A percentile compares a stretch with the other conserved stretches of the same genome.
These are phyloP conservation scores for Perkinsus chesapeaki DNA, from an alignment of 169 alveolate genomes.

Conservation along the genomic window DNA sequence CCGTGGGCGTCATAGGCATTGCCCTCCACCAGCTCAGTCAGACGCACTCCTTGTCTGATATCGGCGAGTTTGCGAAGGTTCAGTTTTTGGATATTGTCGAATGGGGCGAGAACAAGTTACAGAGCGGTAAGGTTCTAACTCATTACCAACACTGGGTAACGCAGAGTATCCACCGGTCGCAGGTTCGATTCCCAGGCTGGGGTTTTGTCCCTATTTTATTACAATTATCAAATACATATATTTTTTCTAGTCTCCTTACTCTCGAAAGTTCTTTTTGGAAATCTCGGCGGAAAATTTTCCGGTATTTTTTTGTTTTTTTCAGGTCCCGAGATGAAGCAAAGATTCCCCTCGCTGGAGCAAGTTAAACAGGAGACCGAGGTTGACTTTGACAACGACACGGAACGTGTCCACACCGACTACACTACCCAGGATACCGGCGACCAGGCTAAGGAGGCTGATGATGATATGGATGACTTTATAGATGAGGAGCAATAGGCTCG, in stretches of 20 bases:
- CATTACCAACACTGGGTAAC: too few relatives aligned
- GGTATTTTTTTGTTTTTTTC: neutral
- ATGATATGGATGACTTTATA: neutral
- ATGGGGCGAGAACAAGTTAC: slow-evolving; percentile 30
- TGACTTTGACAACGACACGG: neutral
- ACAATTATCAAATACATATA: too few relatives aligned
- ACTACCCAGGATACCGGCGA: neutral
- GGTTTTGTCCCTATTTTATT: too few relatives aligned
- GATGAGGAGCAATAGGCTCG: neutral
- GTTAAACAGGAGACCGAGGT: neutral
- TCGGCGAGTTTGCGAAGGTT: slow-evolving; percentile 38
- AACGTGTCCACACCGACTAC: neutral
- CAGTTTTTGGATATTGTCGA: slow-evolving; percentile 31
- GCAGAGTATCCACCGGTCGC: too few relatives aligned
- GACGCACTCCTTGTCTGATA: slow-evolving; percentile 34
- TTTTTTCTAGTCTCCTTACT: too few relatives aligned
- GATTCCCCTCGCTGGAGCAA: neutral
- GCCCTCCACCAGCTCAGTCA: slow-evolving; percentile 31
- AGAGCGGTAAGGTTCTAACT: neutral
- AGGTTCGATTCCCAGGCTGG: too few relatives aligned
- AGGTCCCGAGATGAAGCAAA: slow-evolving; percentile 2
- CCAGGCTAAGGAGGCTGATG: too few relatives aligned
- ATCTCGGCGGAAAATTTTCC: neutral
- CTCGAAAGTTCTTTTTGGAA: too few relatives aligned
- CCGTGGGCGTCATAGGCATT: slow-evolving; percentile 32